phyloP scores from a whole-genome alignment of 306 rosid species.

The Quercus dentata region DNA sequence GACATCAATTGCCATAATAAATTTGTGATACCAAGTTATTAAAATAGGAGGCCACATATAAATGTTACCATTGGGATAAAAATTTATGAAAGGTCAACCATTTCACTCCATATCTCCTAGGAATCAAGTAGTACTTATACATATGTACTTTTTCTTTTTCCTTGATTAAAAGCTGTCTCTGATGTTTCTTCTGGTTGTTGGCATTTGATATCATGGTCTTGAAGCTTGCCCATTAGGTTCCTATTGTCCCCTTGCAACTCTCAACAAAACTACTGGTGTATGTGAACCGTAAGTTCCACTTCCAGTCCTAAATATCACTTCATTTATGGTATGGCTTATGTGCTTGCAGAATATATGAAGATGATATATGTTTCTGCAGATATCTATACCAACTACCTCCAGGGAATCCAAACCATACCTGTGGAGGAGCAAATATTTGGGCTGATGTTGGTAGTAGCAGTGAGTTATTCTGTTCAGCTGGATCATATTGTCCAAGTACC shows the following conservation, averaged over 20 bases:
- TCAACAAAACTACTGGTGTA: slow-evolving; percentile 68
- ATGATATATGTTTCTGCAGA: slow-evolving; percentile 42
- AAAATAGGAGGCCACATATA: neutral
- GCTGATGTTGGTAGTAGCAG: slow-evolving; percentile 71
- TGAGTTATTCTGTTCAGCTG: slow-evolving; percentile 82
- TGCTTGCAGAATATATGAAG: neutral
- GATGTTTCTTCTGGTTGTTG: slow-evolving; percentile 27
- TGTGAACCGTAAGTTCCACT: slow-evolving; percentile 90
- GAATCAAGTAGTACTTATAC: neutral
- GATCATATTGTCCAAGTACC: slow-evolving; percentile 91
- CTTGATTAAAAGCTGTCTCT: slow-evolving; percentile 29
- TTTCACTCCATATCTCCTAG: neutral
- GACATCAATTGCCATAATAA: slow-evolving; percentile 1
- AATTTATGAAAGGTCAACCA: neutral
- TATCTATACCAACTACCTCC: slow-evolving; percentile 88
- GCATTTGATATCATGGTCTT: slow-evolving; percentile 26
- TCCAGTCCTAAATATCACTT: slow-evolving; percentile 4
- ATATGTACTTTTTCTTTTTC: neutral
- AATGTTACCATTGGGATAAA: neutral
- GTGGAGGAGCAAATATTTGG: slow-evolving; percentile 97
- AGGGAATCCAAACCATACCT: slow-evolving; percentile 71
- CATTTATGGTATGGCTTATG: neutral
- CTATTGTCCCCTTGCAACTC: slow-evolving; percentile 77
- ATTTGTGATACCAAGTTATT: neutral
- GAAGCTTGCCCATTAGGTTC: slow-evolving; percentile 98